Percentiles rank a stretch among this genome's conserved stretches.
Evolutionary conservation across 805 yeast genomes (phyloP).

Genomic region (Metschnikowia kunwiensis): DNA sequence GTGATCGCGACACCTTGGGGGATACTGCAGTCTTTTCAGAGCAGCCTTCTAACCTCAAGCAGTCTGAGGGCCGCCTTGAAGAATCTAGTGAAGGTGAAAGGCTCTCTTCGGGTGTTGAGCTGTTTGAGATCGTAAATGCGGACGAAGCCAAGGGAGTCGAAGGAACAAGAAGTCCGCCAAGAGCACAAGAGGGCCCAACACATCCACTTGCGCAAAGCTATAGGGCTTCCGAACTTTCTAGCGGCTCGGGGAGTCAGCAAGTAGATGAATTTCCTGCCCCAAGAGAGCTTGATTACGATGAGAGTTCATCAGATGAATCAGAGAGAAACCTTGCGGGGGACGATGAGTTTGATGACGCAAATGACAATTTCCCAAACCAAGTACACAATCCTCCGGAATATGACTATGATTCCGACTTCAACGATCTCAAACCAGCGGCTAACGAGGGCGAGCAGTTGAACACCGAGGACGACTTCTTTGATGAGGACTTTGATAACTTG

Average conservation of each 20-base stretch:
- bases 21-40: constrained; percentile 11
- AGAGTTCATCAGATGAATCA: constrained; percentile 44
- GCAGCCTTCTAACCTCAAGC: constrained; percentile 10
- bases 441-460: constrained; percentile 1
- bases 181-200: background rate
- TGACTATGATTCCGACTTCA: constrained; percentile 37
- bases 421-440: constrained; percentile 36
- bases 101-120: constrained; percentile 45
- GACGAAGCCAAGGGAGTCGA: constrained; percentile 39
- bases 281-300: constrained; percentile 51
- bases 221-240: constrained; percentile 8
- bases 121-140: constrained; percentile 53
- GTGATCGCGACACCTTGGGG: constrained; percentile 42
- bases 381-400: constrained; percentile 14
- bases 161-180: constrained; percentile 2
- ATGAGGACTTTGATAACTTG: constrained; percentile 38
- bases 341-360: constrained; percentile 34
- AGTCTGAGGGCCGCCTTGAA: constrained; percentile 16
- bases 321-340: constrained; percentile 23
- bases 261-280: constrained; percentile 61
- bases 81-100: constrained; percentile 38
- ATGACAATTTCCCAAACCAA: constrained; percentile 24
- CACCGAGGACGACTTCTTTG: constrained; percentile 29
- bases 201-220: constrained; percentile 14
- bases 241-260: constrained; percentile 8